Conservation (phyloP, 1,284 basidiomycete species). For the Quambalaria eucalypti region DNA sequence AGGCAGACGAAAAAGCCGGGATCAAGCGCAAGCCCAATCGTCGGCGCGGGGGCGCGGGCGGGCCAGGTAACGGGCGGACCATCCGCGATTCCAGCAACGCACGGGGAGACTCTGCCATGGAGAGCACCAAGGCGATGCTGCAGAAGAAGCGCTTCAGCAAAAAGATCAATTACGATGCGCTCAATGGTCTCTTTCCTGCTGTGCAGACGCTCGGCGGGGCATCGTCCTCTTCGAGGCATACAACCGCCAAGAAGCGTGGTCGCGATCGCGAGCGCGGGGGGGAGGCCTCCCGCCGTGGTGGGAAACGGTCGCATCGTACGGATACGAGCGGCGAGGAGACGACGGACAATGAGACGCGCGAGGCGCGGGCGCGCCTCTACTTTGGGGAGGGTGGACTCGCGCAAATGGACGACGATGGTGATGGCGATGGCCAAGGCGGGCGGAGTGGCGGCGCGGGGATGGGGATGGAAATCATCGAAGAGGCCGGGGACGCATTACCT, state of each 20-base stretch:
- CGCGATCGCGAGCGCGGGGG: too few relatives aligned
- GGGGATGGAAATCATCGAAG: too few relatives aligned
- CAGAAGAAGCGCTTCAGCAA: constrained; percentile 23
- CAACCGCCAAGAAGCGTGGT: neutral
- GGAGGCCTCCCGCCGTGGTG: too few relatives aligned
- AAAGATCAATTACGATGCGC: constrained; percentile 44
- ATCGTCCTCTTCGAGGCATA: too few relatives aligned
- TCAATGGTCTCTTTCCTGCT: constrained; percentile 31
- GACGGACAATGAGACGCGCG: too few relatives aligned
- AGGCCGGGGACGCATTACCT: too few relatives aligned
- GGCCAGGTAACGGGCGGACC: too few relatives aligned
- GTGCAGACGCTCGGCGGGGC: neutral
- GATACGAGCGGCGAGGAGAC: too few relatives aligned
- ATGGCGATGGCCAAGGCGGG: too few relatives aligned
- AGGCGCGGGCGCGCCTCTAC: too few relatives aligned
- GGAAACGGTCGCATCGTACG: too few relatives aligned
- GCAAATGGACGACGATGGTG: neutral
- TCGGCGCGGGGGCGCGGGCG: neutral
- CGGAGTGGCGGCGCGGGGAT: too few relatives aligned
- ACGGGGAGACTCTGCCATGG: constrained; percentile 34
- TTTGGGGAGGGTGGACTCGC: neutral
- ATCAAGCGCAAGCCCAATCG: constrained; percentile 24
- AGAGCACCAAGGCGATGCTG: constrained; percentile 43
- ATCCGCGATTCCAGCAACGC: constrained; percentile 36
- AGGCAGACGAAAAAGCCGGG: constrained; percentile 41